These are phyloP conservation scores for Botrytis elliptica DNA, from an alignment of 2,329 filamentous ascomycete genomes.

Conservation along the genomic window DNA sequence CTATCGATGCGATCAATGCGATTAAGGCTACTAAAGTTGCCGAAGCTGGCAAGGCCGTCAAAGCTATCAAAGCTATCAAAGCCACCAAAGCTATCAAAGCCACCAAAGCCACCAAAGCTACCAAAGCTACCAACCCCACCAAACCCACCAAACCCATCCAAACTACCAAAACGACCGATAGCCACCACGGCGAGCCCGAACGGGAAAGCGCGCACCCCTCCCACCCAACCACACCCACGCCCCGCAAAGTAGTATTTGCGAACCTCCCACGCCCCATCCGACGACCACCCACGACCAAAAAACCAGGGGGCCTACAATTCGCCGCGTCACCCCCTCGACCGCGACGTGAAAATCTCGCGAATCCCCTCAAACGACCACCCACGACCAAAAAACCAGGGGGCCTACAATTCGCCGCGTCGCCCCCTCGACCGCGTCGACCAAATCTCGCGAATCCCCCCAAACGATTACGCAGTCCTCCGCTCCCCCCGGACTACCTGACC, in stretches of 20 bases:
- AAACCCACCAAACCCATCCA: background rate
- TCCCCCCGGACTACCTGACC: background rate
- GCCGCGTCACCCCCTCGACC: background rate
- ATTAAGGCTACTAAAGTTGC: too few relatives aligned
- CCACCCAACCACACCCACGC: background rate
- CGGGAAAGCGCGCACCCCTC: background rate
- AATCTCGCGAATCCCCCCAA: accelerated
- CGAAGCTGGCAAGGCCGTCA: background rate
- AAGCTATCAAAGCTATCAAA: background rate
- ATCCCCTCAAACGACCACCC: background rate
- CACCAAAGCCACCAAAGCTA: background rate
- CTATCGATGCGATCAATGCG: too few relatives aligned
- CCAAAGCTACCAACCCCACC: accelerated
- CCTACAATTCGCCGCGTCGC: background rate
- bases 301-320: background rate
- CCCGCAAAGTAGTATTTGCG: accelerated
- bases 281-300: accelerated
- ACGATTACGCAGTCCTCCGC: background rate
- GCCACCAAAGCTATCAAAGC: background rate
- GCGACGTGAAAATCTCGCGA: too few relatives aligned
- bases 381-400: too few relatives aligned
- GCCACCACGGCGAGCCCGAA: background rate
- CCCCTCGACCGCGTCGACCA: accelerated
- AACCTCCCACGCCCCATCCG: background rate
- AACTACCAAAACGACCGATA: too few relatives aligned